Percentiles rank a stretch among this genome's conserved stretches.
phyloP scores from a whole-genome alignment of 2,329 filamentous ascomycete species.

The Gremmenia infestans region DNA sequence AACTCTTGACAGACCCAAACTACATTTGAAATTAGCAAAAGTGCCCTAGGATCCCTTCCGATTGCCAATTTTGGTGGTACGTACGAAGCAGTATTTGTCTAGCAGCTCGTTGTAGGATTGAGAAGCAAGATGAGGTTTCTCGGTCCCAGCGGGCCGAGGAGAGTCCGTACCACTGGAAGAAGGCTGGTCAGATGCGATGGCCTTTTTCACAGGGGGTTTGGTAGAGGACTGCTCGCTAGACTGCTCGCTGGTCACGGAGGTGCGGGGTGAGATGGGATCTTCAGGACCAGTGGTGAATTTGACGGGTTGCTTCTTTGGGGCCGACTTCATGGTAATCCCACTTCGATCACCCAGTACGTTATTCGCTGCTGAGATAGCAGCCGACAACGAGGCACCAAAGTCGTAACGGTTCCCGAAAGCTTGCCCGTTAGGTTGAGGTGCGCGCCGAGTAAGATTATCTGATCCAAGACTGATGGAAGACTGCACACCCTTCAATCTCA shows the following conservation, averaged over 20 bases:
- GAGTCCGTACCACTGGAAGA: constrained; percentile 41
- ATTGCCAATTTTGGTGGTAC: constrained; percentile 47
- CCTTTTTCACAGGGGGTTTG: constrained; percentile 16
- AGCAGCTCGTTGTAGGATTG: constrained; percentile 94
- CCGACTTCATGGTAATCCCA: constrained; percentile 42
- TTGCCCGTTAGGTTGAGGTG: constrained; percentile 56
- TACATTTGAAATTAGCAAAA: constrained; percentile 41
- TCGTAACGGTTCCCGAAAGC: constrained; percentile 93
- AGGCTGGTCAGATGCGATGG: constrained; percentile 13
- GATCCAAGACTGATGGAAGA: constrained; percentile 53
- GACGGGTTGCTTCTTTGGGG: constrained; percentile 16
- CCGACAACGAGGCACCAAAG: constrained; percentile 85
- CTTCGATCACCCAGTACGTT: constrained; percentile 55
- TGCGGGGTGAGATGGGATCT: constrained; percentile 19
- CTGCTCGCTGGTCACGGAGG: constrained; percentile 11
- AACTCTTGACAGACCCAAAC: constrained; percentile 59
- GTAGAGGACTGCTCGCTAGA: constrained; percentile 14
- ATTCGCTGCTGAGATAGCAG: constrained; percentile 72
- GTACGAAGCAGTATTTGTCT: constrained; percentile 99
- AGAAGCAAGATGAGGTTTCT: constrained; percentile 70
- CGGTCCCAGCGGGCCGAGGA: constrained; percentile 46
- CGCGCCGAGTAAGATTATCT: constrained; percentile 31
- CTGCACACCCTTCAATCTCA: constrained; percentile 67
- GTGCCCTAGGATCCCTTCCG: constrained; percentile 19
- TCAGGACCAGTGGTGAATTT: constrained; percentile 15